Evolutionary conservation across 805 yeast species (phyloP), one percentile per base, ranked within the genome.

Genomic region (Dipodascus geniculatus): DNA sequence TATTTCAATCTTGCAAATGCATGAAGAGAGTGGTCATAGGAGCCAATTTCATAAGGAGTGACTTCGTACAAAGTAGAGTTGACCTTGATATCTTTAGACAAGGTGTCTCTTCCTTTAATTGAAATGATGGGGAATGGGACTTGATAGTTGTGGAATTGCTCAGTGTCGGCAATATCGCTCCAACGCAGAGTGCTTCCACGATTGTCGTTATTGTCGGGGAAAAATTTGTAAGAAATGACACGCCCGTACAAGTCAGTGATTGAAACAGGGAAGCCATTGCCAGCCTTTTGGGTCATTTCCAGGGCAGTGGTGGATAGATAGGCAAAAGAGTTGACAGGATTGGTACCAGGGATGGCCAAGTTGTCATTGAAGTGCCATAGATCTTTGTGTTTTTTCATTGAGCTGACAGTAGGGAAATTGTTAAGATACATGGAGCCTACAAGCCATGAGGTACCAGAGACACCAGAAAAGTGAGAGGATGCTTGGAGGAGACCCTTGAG

Each of bases 361-460:
- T 80, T 71, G 57, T 79, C 68, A 3, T 74, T 72, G 48, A 84
- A 70, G 59, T 83, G 76, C 90, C 90, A 84, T 53, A 83, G 75
- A 0, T 72, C 71, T 3, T 54, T 47, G 33, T 65, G 59, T 52
- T 73, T 70, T 14, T 74, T 58, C 28, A 83, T 77, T 11, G 31
- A 20, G 3, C 72, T 77, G 59, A 81, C 80, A 23, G 83, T 78
- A 16, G 82, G 72, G 2, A 86, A 84, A 60, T 80, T 78, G 61
- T 84, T 82, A 63, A 75, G 70, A 0, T 76, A 79, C 31, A 83
- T 65, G 4, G 86, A 73, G 1, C 84, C 82, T 20, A 83, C 69
- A 51, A 82, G 67, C 89, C 89, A 85, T 3, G 82, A 74, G 19
- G 90, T 89, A 24, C 91, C 91, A 16, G 86, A 79, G 28, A 85